Evolutionary conservation across 495 filamentous ascomycete genomes (phyloP).

Genomic region (Talaromyces borbonicus): DNA sequence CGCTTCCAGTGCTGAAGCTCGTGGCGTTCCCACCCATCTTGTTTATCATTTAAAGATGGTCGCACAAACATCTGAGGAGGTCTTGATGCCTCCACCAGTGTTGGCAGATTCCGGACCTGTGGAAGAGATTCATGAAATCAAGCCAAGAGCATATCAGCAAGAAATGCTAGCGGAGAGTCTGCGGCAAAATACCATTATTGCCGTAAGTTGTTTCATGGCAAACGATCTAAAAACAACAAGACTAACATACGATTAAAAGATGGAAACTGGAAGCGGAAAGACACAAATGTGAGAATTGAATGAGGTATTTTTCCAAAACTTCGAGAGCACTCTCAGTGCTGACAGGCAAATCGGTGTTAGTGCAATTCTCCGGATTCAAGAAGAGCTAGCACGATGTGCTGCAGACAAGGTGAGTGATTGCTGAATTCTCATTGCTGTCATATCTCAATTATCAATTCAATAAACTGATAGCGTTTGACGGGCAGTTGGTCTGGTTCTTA

Average conservation of each 20-base stretch:
- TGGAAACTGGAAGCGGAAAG: conserved; percentile 92
- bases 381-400: conserved; percentile 56
- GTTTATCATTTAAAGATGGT: too few species aligned
- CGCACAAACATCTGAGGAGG: too few species aligned
- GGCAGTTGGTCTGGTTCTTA: conserved; percentile 82
- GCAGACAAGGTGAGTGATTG: conserved; percentile 48
- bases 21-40: too few species aligned
- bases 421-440: neutral
- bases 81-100: too few species aligned
- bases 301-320: neutral
- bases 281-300: conserved; percentile 64
- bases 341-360: conserved; percentile 29
- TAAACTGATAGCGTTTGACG: conserved; percentile 11
- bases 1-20: too few species aligned
- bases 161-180: conserved; percentile 88
- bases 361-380: conserved; percentile 66
- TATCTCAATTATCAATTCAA: neutral
- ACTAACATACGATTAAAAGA: conserved; percentile 37
- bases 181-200: conserved; percentile 72
- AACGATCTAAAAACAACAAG: neutral
- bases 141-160: conserved; percentile 59
- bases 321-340: neutral
- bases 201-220: conserved; percentile 38
- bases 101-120: too few species aligned
- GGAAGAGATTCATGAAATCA: neutral